Evolutionary conservation across 805 yeast genomes (phyloP).

Genomic region (Priceomyces melissophilus): DNA sequence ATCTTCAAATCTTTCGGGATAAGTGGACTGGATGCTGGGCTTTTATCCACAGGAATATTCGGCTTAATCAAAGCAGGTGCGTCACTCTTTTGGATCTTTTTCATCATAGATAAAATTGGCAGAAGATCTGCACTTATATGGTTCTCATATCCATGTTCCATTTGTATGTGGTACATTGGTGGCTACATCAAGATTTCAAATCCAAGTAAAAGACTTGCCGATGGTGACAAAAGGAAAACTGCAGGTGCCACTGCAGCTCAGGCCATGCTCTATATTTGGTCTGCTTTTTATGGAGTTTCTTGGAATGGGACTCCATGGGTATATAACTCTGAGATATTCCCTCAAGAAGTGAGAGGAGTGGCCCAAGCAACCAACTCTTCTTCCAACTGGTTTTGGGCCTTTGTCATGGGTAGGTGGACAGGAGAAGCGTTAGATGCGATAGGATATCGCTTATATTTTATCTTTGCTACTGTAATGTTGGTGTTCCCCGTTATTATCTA

Average conservation of each 20-base stretch:
- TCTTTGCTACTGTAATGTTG: slow-evolving; percentile 32
- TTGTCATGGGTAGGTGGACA: slow-evolving; percentile 45
- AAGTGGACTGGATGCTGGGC: slow-evolving; percentile 39
- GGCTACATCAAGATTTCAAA: slow-evolving; percentile 42
- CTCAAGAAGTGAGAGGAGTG: slow-evolving; percentile 38
- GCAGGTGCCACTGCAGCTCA: slow-evolving; percentile 42
- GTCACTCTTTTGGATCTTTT: slow-evolving; percentile 41
- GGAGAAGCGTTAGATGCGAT: slow-evolving; percentile 41
- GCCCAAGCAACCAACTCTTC: slow-evolving; percentile 43
- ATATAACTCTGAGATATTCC: slow-evolving; percentile 45
- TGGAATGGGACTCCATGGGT: slow-evolving; percentile 50
- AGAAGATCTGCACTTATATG: slow-evolving; percentile 39
- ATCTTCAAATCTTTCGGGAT: slow-evolving; percentile 49
- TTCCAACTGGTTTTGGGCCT: slow-evolving; percentile 49
- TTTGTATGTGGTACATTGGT: slow-evolving; percentile 49
- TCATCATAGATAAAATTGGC: slow-evolving; percentile 45
- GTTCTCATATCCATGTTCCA: slow-evolving; percentile 36
- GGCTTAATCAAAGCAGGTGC: slow-evolving; percentile 47
- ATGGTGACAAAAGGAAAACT: slow-evolving; percentile 17
- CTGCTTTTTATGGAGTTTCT: slow-evolving; percentile 38
- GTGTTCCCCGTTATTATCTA: slow-evolving; percentile 26
- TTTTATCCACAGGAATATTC: slow-evolving; percentile 51
- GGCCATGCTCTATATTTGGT: slow-evolving; percentile 46
- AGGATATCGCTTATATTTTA: slow-evolving; percentile 43
- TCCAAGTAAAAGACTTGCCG: slow-evolving; percentile 14